A percentile compares a stretch with the other conserved stretches of the same genome.
Conservation (phyloP, 306 rosid species). For the Dryas octopetala region DNA sequence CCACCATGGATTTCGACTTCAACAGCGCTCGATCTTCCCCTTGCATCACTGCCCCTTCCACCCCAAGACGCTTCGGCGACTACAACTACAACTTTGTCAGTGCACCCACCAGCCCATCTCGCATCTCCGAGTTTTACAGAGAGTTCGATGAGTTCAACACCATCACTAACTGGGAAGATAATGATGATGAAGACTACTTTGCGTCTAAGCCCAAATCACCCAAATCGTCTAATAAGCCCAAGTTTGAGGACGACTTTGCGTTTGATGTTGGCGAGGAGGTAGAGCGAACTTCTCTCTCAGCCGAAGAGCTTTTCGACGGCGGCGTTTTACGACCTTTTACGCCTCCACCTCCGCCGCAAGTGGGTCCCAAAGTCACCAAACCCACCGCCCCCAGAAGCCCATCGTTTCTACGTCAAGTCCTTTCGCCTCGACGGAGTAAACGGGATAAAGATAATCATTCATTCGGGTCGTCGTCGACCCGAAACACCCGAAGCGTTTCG, state of each 20-base stretch:
- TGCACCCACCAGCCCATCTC: constrained; percentile 75
- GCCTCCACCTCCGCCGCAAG: constrained; percentile 25
- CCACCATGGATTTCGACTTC: constrained; percentile 52
- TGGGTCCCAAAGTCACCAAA: neutral
- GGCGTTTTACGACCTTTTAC: constrained; percentile 61
- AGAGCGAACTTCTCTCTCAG: constrained; percentile 54
- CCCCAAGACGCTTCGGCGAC: constrained; percentile 57
- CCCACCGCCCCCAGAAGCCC: constrained; percentile 11
- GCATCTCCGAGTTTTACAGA: constrained; percentile 42
- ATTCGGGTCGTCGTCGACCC: neutral
- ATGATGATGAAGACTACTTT: neutral
- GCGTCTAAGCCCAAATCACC: neutral
- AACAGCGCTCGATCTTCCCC: constrained; percentile 40
- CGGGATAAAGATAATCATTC: neutral
- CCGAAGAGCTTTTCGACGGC: constrained; percentile 77
- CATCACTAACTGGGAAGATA: constrained; percentile 10
- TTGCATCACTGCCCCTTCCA: constrained; percentile 51
- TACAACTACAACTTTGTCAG: constrained; percentile 47
- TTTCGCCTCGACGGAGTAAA: constrained; percentile 36
- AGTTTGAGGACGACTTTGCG: constrained; percentile 44
- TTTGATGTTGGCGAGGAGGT: constrained; percentile 48
- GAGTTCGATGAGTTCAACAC: constrained; percentile 39
- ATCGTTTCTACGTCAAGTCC: constrained; percentile 32
- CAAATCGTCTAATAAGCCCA: neutral
- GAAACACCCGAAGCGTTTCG: neutral